These are phyloP conservation scores for Globisporangium lucens DNA, from an alignment of 352 stramenopile species.

Conservation along the genomic window DNA sequence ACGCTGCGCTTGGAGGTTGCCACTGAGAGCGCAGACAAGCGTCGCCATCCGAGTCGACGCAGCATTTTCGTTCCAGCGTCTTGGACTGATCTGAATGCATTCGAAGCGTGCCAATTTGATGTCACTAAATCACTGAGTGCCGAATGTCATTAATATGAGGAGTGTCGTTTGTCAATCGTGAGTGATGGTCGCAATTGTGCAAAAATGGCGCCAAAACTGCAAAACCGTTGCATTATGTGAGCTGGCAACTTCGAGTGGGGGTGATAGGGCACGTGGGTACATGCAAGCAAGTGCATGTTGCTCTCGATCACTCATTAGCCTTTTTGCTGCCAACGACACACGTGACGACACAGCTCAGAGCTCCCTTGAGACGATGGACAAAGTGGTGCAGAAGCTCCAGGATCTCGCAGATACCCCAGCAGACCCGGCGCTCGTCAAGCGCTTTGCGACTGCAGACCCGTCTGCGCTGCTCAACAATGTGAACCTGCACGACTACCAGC, in stretches of 20 bases:
- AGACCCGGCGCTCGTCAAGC: conserved; percentile 19
- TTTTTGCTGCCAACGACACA: neutral
- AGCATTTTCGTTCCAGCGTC: conserved; percentile 6
- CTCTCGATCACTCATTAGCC: neutral
- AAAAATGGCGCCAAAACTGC: conserved; percentile 1
- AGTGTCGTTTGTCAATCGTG: neutral
- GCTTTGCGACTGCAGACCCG: conserved; percentile 17
- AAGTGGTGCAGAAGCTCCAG: conserved; percentile 35
- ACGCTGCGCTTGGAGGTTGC: conserved; percentile 4
- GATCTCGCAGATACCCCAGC: conserved; percentile 26
- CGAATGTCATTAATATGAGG: neutral
- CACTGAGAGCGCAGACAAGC: neutral
- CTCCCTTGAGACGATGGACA: conserved; percentile 33
- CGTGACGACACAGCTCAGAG: neutral
- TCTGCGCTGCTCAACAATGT: conserved; percentile 50
- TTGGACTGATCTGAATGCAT: neutral
- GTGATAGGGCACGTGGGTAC: too few species aligned
- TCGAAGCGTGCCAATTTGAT: neutral
- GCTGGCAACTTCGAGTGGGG: too few species aligned
- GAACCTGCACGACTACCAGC: conserved; percentile 66
- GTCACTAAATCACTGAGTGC: neutral
- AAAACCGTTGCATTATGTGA: neutral
- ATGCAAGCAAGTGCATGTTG: neutral
- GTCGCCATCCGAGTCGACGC: conserved; percentile 7
- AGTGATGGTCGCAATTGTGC: neutral